These are phyloP conservation scores for Ophiostoma populinum DNA, from an alignment of 2,329 filamentous ascomycete species.

Conservation along the genomic window DNA sequence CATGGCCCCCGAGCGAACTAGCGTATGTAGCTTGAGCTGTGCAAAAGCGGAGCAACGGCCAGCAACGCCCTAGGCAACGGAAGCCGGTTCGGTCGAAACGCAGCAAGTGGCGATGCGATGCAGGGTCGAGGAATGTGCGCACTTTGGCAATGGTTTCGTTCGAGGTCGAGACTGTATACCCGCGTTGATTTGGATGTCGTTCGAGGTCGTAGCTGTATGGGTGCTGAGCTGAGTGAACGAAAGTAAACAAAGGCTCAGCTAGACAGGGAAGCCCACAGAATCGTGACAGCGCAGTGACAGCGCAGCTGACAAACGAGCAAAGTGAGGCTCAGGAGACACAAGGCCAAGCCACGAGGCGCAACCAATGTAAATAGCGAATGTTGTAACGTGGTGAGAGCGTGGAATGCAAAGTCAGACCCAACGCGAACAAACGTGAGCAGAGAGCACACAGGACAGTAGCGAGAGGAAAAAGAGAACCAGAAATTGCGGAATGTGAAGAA, in stretches of 20 bases:
- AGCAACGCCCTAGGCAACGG: conserved; percentile 1
- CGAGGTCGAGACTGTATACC: no score
- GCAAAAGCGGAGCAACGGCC: neutral
- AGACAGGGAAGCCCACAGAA: neutral
- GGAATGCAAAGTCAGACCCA: neutral
- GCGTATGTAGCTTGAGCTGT: neutral
- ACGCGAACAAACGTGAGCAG: neutral
- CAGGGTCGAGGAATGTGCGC: no score
- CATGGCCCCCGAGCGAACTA: conserved; percentile 27
- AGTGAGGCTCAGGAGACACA: neutral
- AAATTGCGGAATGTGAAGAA: conserved; percentile 2
- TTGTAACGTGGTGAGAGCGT: no score
- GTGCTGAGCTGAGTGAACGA: neutral
- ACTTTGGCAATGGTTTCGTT: no score
- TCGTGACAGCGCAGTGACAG: neutral
- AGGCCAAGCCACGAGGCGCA: neutral
- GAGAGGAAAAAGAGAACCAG: neutral
- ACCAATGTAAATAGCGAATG: no score
- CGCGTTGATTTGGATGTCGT: no score
- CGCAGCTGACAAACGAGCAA: neutral
- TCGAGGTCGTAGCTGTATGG: neutral
- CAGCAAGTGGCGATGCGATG: neutral
- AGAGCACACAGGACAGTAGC: neutral
- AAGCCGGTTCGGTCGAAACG: neutral
- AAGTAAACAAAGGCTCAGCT: neutral